A percentile compares a stretch with the other conserved stretches of the same genome.
Evolutionary conservation across 2,329 filamentous ascomycete species (phyloP).

Genomic region (Colletotrichum scovillei): DNA sequence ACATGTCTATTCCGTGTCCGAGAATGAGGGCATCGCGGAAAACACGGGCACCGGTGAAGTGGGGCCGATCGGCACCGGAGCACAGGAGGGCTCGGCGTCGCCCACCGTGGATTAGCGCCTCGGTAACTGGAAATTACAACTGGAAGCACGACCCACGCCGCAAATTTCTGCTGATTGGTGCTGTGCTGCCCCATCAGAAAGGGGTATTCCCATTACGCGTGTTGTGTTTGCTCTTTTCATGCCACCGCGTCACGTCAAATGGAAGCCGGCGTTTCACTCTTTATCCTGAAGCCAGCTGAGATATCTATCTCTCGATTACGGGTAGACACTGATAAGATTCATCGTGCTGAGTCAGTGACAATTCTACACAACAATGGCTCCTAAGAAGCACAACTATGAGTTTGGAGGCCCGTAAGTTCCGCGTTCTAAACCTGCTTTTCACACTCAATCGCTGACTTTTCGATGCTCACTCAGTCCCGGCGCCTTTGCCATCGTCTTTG

Average conservation of each 20-base stretch:
- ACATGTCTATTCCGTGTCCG: no score
- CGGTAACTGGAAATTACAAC: constrained; percentile 22
- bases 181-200: constrained; percentile 16
- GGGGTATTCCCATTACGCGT: constrained; percentile 3
- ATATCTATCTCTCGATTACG: no score
- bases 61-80: not conserved
- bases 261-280: not conserved
- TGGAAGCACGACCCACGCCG: constrained; percentile 3
- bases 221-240: not conserved
- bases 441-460: not conserved
- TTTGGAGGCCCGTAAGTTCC: constrained; percentile 48
- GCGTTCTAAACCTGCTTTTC: not conserved
- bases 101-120: constrained; percentile 8
- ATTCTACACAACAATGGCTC: not conserved
- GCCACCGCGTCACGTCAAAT: not conserved
- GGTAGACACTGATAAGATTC: not conserved
- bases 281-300: no score
- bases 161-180: constrained; percentile 9
- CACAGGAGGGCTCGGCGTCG: not conserved
- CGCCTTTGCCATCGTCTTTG: constrained; percentile 78
- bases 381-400: constrained; percentile 41
- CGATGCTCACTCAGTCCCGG: constrained; percentile 66
- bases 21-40: not conserved
- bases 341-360: not conserved
- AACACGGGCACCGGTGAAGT: not conserved